phyloP scores from a whole-genome alignment of 1,284 basidiomycete genomes.

The Naganishia cerealis region DNA sequence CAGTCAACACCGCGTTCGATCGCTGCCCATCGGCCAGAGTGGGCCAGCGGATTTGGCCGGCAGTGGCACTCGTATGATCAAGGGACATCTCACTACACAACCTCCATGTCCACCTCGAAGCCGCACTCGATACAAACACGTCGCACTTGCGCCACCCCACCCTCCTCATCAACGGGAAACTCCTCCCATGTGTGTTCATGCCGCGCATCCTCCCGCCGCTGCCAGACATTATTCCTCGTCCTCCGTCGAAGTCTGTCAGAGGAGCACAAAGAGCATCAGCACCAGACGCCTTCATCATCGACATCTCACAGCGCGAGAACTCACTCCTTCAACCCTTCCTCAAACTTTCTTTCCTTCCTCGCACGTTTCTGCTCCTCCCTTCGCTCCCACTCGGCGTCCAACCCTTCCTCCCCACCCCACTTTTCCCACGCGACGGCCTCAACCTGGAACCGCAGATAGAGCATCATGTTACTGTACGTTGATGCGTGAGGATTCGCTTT shows the following conservation, averaged over 20 bases:
- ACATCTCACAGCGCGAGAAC: not conserved
- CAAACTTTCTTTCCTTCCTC: conserved; percentile 54
- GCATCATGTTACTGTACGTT: conserved; percentile 99
- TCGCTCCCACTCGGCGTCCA: conserved; percentile 84
- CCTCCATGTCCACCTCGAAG: conserved; percentile 37
- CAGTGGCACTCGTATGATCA: too few species aligned
- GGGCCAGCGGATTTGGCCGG: too few species aligned
- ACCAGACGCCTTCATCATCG: not conserved
- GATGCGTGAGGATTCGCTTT: conserved; percentile 96
- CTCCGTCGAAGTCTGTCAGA: conserved; percentile 64
- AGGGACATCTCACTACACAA: too few species aligned
- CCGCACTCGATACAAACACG: conserved; percentile 38
- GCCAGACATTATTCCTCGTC: conserved; percentile 87
- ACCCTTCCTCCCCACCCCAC: conserved; percentile 88
- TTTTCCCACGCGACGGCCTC: conserved; percentile 97
- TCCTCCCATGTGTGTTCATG: conserved; percentile 79
- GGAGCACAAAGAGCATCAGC: not conserved
- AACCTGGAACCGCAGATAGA: conserved; percentile 89
- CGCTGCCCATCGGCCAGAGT: too few species aligned
- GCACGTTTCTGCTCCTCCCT: conserved; percentile 80
- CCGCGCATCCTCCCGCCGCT: conserved; percentile 77
- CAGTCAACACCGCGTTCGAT: too few species aligned
- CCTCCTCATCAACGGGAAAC: conserved; percentile 57
- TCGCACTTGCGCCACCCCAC: conserved; percentile 46
- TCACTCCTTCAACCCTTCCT: conserved; percentile 49